Base-by-base conservation (phyloP, 441 rosid species). In the Lagerstroemia fauriei region DNA sequence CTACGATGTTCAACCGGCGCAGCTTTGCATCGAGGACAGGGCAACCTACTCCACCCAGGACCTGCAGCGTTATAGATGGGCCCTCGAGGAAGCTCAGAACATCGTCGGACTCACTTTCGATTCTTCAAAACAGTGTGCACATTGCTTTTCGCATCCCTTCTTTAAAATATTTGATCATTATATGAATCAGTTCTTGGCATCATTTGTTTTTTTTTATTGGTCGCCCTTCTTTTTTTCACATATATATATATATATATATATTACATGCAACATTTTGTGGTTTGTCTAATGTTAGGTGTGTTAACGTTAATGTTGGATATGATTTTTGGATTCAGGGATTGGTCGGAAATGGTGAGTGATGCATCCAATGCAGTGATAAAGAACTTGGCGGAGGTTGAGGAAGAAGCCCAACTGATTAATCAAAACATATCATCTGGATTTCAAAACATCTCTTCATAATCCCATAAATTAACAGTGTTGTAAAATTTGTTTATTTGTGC, bases 21-120 rank as follows among this genome's bases (percentile, higher is more conserved):
- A 93, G 85, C 97, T 95, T 51, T 82, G 47, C 1, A 90, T 94
- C 48, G 78, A 50, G 75, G 87, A 90, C 32, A 46, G 88, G n/a
- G 88, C 87, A 17, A 75, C 79, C 17, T 80, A 89, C 41, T 69
- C 92, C 0, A 32, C 41, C 13, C n/a, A 83, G n/a, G 86, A 93
- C 77, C 80, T 91, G 53, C 81, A 59, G 29, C 81, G 91, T 70
- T 92, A 89, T 74, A 70, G 81, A 0, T 46, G 56, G 85, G 99
- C 97, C 69, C 86, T 95, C 7, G 90, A 92, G 59, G 92, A 92
- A 85, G 94, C 97, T 13, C 92, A 87, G 69, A 88, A 84, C 80
- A 94, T 91, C 41, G 98, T 90, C 1, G 99, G 99, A 57, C 93
- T 95, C 74, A 89, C 92, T 57, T 92, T 95, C 83, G 90, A 94